These are phyloP conservation scores for Leucosporidium creatinivorum DNA, from an alignment of 768 basidiomycete genomes.

Conservation along the genomic window DNA sequence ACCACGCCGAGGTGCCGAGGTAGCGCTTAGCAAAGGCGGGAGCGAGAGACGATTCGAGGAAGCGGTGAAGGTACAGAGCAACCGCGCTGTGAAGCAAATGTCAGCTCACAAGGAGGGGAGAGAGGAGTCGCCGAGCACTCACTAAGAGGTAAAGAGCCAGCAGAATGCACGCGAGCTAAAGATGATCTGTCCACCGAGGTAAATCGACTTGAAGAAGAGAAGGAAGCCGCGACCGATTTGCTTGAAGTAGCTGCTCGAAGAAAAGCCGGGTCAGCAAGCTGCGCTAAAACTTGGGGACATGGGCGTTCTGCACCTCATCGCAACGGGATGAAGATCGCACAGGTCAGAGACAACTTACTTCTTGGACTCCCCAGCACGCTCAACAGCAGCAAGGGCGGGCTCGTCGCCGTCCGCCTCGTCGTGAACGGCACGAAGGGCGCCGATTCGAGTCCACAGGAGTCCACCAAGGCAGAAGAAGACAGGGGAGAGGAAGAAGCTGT, in stretches of 20 bases:
- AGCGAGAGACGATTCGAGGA: constrained; percentile 33
- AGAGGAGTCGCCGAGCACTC: too few species aligned
- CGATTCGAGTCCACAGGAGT: too few species aligned
- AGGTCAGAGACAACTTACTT: too few species aligned
- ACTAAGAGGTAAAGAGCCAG: constrained; percentile 30
- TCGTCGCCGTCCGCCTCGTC: constrained; percentile 1
- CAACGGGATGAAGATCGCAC: too few species aligned
- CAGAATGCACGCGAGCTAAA: constrained; percentile 24
- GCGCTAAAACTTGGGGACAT: not conserved
- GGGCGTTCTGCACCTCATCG: not conserved
- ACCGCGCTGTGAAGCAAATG: constrained; percentile 19
- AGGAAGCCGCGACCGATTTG: constrained; percentile 4
- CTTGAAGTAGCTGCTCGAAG: not conserved
- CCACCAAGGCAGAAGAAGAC: constrained; percentile 26
- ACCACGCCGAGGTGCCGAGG: constrained; percentile 36
- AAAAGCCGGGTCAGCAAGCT: not conserved
- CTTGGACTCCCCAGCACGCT: not conserved
- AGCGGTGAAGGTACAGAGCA: constrained; percentile 35
- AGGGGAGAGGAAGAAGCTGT: constrained; percentile 23
- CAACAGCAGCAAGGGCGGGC: not conserved
- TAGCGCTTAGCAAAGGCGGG: constrained; percentile 38
- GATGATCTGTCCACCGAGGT: constrained; percentile 9
- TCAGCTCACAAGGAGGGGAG: too few species aligned
- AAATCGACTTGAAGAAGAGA: constrained; percentile 22
- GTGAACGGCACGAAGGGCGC: not conserved